These are phyloP conservation scores for Thymus mandschuricus DNA, from an alignment of 257 asterid species.

Conservation along the genomic window DNA sequence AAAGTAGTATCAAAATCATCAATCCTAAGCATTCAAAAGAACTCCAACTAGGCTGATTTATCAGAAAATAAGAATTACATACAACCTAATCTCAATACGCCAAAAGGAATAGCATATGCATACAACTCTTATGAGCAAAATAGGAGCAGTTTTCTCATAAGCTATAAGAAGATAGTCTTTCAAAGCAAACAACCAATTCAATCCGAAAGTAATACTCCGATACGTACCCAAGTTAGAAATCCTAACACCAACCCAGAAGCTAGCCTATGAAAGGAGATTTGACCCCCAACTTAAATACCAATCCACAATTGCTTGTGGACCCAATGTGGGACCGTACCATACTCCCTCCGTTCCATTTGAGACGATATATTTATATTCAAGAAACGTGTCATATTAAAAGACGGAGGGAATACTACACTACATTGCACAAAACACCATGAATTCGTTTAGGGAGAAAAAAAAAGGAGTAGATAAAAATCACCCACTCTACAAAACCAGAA, in stretches of 20 bases:
- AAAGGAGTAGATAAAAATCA: background rate
- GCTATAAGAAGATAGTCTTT: background rate
- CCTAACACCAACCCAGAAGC: too few relatives aligned
- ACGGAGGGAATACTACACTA: too few relatives aligned
- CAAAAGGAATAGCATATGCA: conserved; percentile 4
- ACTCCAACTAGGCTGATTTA: background rate
- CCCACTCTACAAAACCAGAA: conserved; percentile 12
- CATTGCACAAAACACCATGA: conserved; percentile 3
- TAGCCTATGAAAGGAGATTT: too few relatives aligned
- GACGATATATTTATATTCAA: too few relatives aligned
- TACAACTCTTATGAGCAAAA: background rate
- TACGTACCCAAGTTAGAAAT: too few relatives aligned
- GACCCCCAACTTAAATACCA: too few relatives aligned
- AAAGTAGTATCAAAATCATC: background rate
- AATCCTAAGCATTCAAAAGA: conserved; percentile 19
- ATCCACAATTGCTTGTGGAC: too few relatives aligned
- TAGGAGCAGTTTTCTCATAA: background rate
- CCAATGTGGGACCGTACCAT: too few relatives aligned
- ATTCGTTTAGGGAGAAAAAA: conserved; percentile 3
- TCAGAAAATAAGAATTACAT: background rate
- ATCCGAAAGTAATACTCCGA: background rate
- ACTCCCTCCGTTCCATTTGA: too few relatives aligned
- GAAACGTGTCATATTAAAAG: too few relatives aligned
- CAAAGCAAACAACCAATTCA: background rate
- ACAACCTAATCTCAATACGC: conserved; percentile 2